Evolutionary conservation across 768 basidiomycete genomes (phyloP), one percentile per base, ranked within the genome.

Genomic region (Hirschioporus abietinus): DNA sequence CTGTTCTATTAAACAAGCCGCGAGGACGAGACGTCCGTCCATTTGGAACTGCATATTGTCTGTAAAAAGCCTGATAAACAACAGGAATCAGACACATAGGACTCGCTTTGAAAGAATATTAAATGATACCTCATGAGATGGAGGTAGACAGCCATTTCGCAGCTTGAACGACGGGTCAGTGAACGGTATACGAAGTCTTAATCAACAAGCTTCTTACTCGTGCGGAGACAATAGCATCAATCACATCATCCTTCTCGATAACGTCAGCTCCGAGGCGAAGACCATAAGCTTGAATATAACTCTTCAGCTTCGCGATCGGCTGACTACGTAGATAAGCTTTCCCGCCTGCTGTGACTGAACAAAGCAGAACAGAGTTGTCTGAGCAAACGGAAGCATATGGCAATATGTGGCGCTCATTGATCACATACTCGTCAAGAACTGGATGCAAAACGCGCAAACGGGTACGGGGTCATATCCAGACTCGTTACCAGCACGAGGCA

Each of bases 361-460:
- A 57, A 35, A 42, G 18, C 15, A 52, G 42, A 52, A 52, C 42
- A 52, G 42, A 52, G 20, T n/a, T 15, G 42, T 6, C 42, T 52
- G 42, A 52, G 42, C 42, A 52, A 52, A 61, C 60, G 24, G 24
- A 62, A 27, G 24, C 23, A 20, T 35, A 26, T 63, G 66, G 18
- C 23, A 5, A 1, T n/a, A 59, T 18, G 64, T 52, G 42, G 42
- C 42, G 42, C 20, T 52, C 42, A 63, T n/a, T 24, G 20, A 66
- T 5, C 70, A 74, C 85, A 64, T 73, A 93, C 92, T 83, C 34
- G 75, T 85, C 57, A 93, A 75, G 70, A 83, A 80, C 65, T 92
- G 90, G 64, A 91, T 86, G 75, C 92, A 93, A 73, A 79, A 91
- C 0, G 79, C 88, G 71, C 92, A 93, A 35, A 93, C 92, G 27